Evolutionary conservation across 371 early-diverging fungal species (phyloP), one percentile per base, ranked within the genome.

Genomic region (Syncephalastrum sp.): DNA sequence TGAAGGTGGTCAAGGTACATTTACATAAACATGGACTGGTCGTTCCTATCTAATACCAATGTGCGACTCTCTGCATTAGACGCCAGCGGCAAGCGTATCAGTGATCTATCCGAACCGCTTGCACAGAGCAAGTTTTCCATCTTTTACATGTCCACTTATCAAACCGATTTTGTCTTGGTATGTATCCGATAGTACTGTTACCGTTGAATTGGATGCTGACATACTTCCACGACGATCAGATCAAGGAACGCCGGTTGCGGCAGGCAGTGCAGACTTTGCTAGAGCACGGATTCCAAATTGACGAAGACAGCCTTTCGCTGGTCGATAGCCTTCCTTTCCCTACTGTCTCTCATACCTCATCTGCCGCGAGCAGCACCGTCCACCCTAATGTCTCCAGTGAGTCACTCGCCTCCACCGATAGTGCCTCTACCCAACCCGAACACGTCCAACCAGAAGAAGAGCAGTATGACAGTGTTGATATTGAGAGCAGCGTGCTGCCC

Each of bases 151-250:
- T 83, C 84, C 12, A 89, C 88, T 1, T 89, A 88, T 66, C 87
- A 88, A 68, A 89, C 88, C 3, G 90, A 89, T 49, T 82, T 85
- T 59, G 77, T 89, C 17, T 80, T 89, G 79, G 87, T 86, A 75
- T 74, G 60, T 43, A 4, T 27, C 5, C 1, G 27, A 7, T 4
- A 21, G 21, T 21, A 2, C 21, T 21, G 3, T 27, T 27, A 27
- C 27, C 7, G 4, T 27, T 27, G 27, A 0, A 27, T 27, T 0
- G 7, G 4, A 7, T 27, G 7, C 7, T 27, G 7, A 27, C 27
- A 4, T 27, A 21, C 2, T 27, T 3, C 27, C 17, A 13, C 14
- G 25, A 53, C 6, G 25, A 53, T 5, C 53, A 88, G 88, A 72
- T 89, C 45, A 87, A 83, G 59, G 87, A 87, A 59, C 69, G 80